Percentiles rank a stretch among this genome's conserved stretches.
These are phyloP conservation scores for Fonsecaea pedrosoi DNA, from an alignment of 2,329 filamentous ascomycete species.

Conservation along the genomic window DNA sequence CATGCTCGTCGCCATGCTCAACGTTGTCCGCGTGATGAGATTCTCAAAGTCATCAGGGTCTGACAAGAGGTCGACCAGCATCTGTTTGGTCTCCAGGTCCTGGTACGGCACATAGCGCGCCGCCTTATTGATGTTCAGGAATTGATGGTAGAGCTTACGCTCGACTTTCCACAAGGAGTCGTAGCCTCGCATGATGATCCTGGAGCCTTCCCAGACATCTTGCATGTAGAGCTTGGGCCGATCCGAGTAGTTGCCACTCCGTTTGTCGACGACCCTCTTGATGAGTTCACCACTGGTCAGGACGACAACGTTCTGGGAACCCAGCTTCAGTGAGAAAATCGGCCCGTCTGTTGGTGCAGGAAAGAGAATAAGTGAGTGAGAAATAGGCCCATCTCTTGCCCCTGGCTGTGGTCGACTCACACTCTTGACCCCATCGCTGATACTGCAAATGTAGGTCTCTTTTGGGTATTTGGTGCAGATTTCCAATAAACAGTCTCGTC, in stretches of 20 bases:
- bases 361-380: constrained; percentile 34
- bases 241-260: constrained; percentile 55
- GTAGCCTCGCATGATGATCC: constrained; percentile 24
- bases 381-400: constrained; percentile 49
- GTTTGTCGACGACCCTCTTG: constrained; percentile 59
- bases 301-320: constrained; percentile 56
- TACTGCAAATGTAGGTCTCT: constrained; percentile 55
- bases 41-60: constrained; percentile 41
- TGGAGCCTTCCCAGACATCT: constrained; percentile 36
- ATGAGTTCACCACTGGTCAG: constrained; percentile 54
- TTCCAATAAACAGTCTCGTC: constrained; percentile 55
- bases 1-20: constrained; percentile 3
- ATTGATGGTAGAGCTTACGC: constrained; percentile 34
- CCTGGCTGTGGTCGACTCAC: constrained; percentile 43
- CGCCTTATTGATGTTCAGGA: constrained; percentile 36
- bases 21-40: constrained; percentile 49
- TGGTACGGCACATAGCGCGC: constrained; percentile 39
- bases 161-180: constrained; percentile 29
- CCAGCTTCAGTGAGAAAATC: constrained; percentile 59
- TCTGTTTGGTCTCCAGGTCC: constrained; percentile 51
- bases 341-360: constrained; percentile 40
- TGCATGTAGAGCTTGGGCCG: constrained; percentile 54
- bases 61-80: constrained; percentile 40
- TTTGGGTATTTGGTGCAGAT: constrained; percentile 54
- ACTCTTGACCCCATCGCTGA: constrained; percentile 60